Percentiles rank a stretch among this genome's conserved stretches.
Evolutionary conservation across 2,329 filamentous ascomycete genomes (phyloP).

Genomic region (Metarhizium album): DNA sequence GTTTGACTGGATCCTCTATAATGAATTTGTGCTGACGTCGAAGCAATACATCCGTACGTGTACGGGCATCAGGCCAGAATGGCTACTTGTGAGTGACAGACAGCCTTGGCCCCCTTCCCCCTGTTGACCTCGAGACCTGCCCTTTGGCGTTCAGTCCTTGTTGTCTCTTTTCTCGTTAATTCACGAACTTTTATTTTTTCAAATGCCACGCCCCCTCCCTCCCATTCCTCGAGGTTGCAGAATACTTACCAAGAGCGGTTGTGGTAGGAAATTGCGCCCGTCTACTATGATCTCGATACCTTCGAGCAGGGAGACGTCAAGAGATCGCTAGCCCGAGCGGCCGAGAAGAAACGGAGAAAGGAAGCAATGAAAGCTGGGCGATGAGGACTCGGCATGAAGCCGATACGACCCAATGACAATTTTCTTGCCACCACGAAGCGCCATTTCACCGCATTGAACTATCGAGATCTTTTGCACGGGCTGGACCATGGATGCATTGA

Average conservation of each 20-base stretch:
- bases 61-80: slow-evolving; percentile 84
- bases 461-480: background rate
- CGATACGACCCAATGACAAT: background rate
- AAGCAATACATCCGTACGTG: slow-evolving; percentile 98
- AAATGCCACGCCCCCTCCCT: background rate
- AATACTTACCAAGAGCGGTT: background rate
- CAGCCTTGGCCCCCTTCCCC: background rate
- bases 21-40: slow-evolving; percentile 94
- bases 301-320: slow-evolving; percentile 86
- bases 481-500: background rate
- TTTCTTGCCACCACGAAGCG: background rate
- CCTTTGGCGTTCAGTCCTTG: background rate
- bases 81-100: slow-evolving; percentile 61
- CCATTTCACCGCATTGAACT: background rate
- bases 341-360: slow-evolving; percentile 50
- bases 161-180: slow-evolving; percentile 1
- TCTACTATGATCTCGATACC: slow-evolving; percentile 76
- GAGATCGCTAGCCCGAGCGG: slow-evolving; percentile 46
- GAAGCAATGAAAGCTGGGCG: slow-evolving; percentile 42
- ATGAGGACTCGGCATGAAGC: slow-evolving; percentile 14
- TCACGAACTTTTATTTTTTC: background rate
- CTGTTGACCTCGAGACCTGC: background rate
- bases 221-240: background rate
- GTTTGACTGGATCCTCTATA: slow-evolving; percentile 95
- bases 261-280: slow-evolving; percentile 74